These are phyloP conservation scores for Candida dubliniensis DNA, from an alignment of 1,139 yeast species.

Conservation along the genomic window DNA sequence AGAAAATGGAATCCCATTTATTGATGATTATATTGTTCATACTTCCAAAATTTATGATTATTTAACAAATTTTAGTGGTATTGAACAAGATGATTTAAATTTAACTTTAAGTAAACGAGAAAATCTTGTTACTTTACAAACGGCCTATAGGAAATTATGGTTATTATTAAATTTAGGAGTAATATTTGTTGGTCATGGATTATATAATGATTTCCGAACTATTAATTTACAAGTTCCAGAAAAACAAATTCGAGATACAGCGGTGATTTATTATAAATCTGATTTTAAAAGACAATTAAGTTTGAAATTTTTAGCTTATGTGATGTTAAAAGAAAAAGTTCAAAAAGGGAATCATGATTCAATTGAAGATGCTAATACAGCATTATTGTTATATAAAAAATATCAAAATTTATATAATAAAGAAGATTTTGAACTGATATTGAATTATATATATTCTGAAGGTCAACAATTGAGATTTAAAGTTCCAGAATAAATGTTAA, in stretches of 20 bases:
- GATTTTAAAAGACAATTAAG: conserved; percentile 74
- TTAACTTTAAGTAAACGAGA: conserved; percentile 58
- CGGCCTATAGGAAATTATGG: conserved; percentile 89
- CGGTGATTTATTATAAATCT: conserved; percentile 72
- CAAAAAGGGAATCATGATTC: conserved; percentile 96
- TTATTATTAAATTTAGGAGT: conserved; percentile 83
- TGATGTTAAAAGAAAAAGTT: conserved; percentile 69
- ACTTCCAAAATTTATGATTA: conserved; percentile 76
- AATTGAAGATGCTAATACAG: conserved; percentile 91
- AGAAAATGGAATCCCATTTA: conserved; percentile 82
- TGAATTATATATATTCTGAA: conserved; percentile 71
- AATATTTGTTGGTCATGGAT: conserved; percentile 92
- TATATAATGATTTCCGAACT: conserved; percentile 87
- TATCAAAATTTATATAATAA: conserved; percentile 55
- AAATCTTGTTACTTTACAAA: conserved; percentile 75
- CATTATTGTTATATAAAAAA: conserved; percentile 72
- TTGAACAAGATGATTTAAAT: conserved; percentile 87
- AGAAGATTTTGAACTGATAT: conserved; percentile 60
- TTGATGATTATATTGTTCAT: conserved; percentile 89
- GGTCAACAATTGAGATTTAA: conserved; percentile 55
- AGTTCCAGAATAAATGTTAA: conserved; percentile 43
- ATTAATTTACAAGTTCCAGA: conserved; percentile 88
- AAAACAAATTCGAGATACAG: conserved; percentile 85
- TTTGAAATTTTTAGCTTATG: conserved; percentile 85
- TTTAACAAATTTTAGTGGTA: conserved; percentile 88